These are phyloP conservation scores for Metschnikowia santaceciliae DNA, from an alignment of 805 yeast species.

Conservation along the genomic window DNA sequence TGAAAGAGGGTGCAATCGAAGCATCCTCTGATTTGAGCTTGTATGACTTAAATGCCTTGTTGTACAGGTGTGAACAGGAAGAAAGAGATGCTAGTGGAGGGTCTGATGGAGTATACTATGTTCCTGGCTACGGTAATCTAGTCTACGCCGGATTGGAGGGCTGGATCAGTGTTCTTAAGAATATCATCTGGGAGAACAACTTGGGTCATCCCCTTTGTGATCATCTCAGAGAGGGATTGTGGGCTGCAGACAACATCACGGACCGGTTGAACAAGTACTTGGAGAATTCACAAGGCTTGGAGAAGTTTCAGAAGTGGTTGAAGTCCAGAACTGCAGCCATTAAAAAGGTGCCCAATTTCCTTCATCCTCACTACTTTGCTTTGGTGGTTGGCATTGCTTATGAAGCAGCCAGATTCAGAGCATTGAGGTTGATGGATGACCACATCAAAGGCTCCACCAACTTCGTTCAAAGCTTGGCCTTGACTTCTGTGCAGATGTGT, in stretches of 20 bases:
- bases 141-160: constrained; percentile 93
- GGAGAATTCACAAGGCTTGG: constrained; percentile 43
- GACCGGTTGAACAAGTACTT: constrained; percentile 57
- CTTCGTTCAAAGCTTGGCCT: constrained; percentile 74
- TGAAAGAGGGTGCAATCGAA: constrained; percentile 72
- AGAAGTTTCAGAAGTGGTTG: constrained; percentile 67
- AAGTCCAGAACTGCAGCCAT: constrained; percentile 58
- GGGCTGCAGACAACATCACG: constrained; percentile 83
- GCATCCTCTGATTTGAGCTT: constrained; percentile 62
- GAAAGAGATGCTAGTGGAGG: constrained; percentile 81
- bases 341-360: constrained; percentile 65
- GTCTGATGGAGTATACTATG: constrained; percentile 61
- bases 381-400: constrained; percentile 78
- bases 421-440: constrained; percentile 51
- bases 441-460: constrained; percentile 58
- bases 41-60: constrained; percentile 67
- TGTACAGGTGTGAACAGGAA: constrained; percentile 81
- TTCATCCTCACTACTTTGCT: constrained; percentile 85
- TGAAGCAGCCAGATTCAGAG: constrained; percentile 71
- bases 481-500: constrained; percentile 84
- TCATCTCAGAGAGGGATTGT: constrained; percentile 75
- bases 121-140: constrained; percentile 71
- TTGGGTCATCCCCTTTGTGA: constrained; percentile 80
- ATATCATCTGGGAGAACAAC: constrained; percentile 63
- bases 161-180: constrained; percentile 69